phyloP scores from a whole-genome alignment of 2,329 filamentous ascomycete species.

The Colletotrichum magnum region DNA sequence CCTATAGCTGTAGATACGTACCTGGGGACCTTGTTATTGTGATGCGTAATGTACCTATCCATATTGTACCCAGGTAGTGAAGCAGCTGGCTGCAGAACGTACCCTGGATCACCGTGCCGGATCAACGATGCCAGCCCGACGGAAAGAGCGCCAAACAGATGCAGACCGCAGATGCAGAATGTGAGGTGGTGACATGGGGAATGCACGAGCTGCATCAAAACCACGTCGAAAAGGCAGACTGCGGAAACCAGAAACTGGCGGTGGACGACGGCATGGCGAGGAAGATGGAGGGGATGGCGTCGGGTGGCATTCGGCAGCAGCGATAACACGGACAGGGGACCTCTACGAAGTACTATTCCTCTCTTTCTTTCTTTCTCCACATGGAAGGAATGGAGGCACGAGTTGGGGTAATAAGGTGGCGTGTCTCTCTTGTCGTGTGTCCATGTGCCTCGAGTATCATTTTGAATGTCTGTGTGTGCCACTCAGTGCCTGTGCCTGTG shows the following conservation, averaged over 20 bases:
- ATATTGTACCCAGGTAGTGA: no score
- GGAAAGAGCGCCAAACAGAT: constrained; percentile 11
- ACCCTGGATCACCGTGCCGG: not conserved
- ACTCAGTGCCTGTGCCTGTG: constrained; percentile 7
- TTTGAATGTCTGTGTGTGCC: not conserved
- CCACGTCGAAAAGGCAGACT: no score
- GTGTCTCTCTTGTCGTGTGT: constrained; percentile 19
- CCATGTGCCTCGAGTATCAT: not conserved
- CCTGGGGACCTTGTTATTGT: no score
- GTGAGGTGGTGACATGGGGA: constrained; percentile 11
- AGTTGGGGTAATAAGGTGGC: constrained; percentile 32
- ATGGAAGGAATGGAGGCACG: constrained; percentile 30
- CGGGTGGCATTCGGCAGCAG: constrained; percentile 3
- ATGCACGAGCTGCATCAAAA: constrained; percentile 15
- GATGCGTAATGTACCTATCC: no score
- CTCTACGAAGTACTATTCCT: not conserved
- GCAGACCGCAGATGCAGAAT: constrained; percentile 26
- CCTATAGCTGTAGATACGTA: no score
- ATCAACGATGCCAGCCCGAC: not conserved
- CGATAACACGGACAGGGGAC: constrained; percentile 4
- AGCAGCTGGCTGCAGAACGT: no score
- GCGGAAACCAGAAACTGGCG: constrained; percentile 15
- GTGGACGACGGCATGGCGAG: constrained; percentile 17
- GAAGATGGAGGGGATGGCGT: constrained; percentile 8
- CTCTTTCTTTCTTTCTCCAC: not conserved